Evolutionary conservation across 108 stramenopile species (phyloP).

Genomic region (Ochromonas danica): DNA sequence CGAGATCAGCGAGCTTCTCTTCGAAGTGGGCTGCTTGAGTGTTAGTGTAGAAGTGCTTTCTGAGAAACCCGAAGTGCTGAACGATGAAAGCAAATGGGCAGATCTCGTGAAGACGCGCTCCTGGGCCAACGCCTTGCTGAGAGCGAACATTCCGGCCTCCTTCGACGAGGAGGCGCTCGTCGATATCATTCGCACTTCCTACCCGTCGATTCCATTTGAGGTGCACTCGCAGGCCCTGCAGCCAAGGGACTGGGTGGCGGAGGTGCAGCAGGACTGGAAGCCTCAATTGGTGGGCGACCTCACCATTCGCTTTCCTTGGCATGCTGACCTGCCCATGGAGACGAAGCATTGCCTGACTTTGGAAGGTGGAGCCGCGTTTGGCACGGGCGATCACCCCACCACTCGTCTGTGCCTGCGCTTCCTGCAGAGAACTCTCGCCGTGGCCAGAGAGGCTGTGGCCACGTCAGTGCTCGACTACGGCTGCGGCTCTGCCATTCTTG

Average conservation of each 20-base stretch:
- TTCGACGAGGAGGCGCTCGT: not conserved
- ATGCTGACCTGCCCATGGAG: constrained; percentile 2
- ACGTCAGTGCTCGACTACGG: constrained; percentile 44
- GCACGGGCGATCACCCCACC: constrained; percentile 44
- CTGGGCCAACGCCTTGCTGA: not conserved
- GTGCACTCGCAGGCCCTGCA: not conserved
- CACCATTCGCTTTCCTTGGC: constrained; percentile 45
- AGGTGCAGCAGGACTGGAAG: constrained; percentile 41
- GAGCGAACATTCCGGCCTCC: not conserved
- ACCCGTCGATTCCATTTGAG: not conserved
- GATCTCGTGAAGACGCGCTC: not conserved
- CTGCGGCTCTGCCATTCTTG: constrained; percentile 46
- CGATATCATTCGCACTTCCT: not conserved
- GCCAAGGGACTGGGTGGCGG: constrained; percentile 41
- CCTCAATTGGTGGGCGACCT: constrained; percentile 39
- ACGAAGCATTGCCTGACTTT: constrained; percentile 23
- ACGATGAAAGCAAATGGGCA: not conserved
- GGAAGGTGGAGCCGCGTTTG: constrained; percentile 43
- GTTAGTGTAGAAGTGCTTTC: not conserved
- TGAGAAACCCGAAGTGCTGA: not conserved
- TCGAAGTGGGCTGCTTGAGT: not conserved
- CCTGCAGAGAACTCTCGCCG: constrained; percentile 40
- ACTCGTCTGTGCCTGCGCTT: constrained; percentile 37
- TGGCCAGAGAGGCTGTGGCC: not conserved
- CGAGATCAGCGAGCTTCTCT: not conserved